Evolutionary conservation across 2,329 filamentous ascomycete genomes (phyloP).

Genomic region (Calonectria hawksworthii): DNA sequence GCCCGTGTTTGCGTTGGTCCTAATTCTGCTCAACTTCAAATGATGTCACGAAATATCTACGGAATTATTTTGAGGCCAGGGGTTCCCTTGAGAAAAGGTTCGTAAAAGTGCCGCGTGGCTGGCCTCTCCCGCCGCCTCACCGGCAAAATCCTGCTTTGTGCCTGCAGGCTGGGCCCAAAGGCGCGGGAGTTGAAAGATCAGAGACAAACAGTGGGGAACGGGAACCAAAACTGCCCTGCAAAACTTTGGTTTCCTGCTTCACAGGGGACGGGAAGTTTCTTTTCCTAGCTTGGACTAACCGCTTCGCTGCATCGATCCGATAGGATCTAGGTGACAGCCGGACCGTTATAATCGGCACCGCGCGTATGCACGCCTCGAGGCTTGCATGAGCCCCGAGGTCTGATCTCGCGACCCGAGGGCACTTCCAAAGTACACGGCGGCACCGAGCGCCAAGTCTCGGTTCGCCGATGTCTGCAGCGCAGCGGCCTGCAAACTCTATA

Average conservation of each 20-base stretch:
- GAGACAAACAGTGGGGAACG: not conserved
- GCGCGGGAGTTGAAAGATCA: not conserved
- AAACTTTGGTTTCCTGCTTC: not conserved
- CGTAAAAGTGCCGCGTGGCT: not conserved
- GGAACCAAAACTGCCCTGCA: not conserved
- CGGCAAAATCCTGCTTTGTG: not conserved
- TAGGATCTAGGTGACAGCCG: not conserved
- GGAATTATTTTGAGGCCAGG: not conserved
- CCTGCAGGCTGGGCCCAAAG: not conserved
- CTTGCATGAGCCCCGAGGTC: not conserved
- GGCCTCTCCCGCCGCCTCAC: not conserved
- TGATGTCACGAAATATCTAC: not conserved
- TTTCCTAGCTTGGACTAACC: slow-evolving; percentile 2
- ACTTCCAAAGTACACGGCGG: not conserved
- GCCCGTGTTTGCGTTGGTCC: not conserved
- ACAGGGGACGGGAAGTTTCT: slow-evolving; percentile 2
- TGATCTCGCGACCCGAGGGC: not conserved
- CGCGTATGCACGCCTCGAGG: not conserved
- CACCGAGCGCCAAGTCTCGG: not conserved
- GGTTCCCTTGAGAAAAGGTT: not conserved
- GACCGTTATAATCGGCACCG: not conserved
- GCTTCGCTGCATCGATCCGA: not conserved
- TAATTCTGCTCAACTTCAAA: not conserved
- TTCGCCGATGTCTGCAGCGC: not conserved
- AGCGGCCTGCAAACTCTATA: slow-evolving; percentile 1